phyloP scores from a whole-genome alignment of 805 yeast species.

The Phaffomyces thermotolerans region DNA sequence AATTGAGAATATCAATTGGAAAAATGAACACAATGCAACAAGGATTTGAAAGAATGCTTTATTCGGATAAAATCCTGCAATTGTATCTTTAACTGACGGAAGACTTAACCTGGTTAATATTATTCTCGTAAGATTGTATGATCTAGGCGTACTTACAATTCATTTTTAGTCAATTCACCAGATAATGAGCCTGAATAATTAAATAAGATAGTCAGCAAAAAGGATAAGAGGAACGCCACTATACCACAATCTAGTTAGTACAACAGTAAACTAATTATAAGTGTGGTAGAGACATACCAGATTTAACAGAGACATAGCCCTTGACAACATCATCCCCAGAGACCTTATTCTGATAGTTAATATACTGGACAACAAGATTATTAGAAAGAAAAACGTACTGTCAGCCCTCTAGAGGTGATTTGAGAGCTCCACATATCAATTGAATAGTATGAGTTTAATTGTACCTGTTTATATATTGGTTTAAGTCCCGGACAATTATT shows the following conservation, averaged over 20 bases:
- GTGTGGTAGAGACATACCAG: constrained; percentile 1
- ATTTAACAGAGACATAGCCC: constrained; percentile 5
- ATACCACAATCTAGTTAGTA: background rate
- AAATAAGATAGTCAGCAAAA: constrained; percentile 8
- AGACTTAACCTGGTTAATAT: constrained; percentile 1
- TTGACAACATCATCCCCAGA: constrained; percentile 4
- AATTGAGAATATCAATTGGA: constrained; percentile 1
- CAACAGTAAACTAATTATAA: too few relatives aligned
- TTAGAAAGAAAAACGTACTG: background rate
- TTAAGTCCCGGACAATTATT: too few relatives aligned
- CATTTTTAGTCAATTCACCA: constrained; percentile 10
- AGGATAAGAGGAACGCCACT: constrained; percentile 10
- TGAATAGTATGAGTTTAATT: too few relatives aligned
- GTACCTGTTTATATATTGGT: too few relatives aligned
- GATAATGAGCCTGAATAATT: constrained; percentile 8
- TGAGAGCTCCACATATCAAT: background rate
- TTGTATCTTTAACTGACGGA: constrained; percentile 12
- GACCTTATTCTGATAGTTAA: background rate
- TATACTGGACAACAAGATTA: background rate
- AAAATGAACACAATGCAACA: constrained; percentile 10
- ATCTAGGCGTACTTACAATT: constrained; percentile 10
- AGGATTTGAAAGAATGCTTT: constrained; percentile 12
- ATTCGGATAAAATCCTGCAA: constrained; percentile 12
- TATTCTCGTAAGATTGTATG: too few relatives aligned
- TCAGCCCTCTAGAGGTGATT: background rate